These are phyloP conservation scores for Xerocomellus amylosporus DNA, from an alignment of 768 basidiomycete genomes.

Conservation along the genomic window DNA sequence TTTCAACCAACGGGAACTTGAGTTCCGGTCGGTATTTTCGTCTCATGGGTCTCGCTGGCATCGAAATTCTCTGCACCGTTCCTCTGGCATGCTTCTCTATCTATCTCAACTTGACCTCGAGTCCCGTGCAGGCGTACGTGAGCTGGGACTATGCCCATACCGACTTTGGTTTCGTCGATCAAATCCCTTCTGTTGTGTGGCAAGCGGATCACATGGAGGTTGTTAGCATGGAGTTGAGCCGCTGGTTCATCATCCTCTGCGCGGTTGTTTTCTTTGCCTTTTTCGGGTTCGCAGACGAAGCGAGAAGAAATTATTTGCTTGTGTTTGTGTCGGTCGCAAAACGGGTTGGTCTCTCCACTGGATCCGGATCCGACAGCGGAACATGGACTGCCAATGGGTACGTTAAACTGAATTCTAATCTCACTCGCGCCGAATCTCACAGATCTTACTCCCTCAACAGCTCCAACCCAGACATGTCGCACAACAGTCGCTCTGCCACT, in stretches of 20 bases:
- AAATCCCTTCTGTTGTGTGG: constrained; percentile 45
- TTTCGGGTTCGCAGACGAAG: constrained; percentile 72
- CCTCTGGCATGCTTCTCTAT: constrained; percentile 37
- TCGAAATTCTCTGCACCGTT: constrained; percentile 43
- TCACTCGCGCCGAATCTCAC: neutral
- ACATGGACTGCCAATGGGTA: constrained; percentile 28
- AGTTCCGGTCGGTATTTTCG: constrained; percentile 57
- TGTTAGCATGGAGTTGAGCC: constrained; percentile 37
- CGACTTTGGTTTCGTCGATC: constrained; percentile 36
- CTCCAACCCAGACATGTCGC: constrained; percentile 22
- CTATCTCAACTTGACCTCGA: constrained; percentile 31
- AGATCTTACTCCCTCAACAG: constrained; percentile 4
- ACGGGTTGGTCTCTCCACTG: constrained; percentile 33
- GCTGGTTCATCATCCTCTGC: constrained; percentile 48
- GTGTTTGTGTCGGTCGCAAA: constrained; percentile 39
- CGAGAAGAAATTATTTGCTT: constrained; percentile 52
- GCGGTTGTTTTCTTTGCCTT: constrained; percentile 63
- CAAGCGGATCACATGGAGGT: constrained; percentile 17
- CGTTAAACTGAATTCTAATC: constrained; percentile 6
- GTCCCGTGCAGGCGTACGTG: constrained; percentile 35
- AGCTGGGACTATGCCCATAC: constrained; percentile 50
- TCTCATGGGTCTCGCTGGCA: constrained; percentile 52
- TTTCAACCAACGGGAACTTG: constrained; percentile 41
- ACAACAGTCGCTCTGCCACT: constrained; percentile 18
- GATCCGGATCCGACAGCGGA: constrained; percentile 20